Evolutionary conservation across 371 early-diverging fungal genomes (phyloP), one percentile per base, ranked within the genome.

Genomic region (Mucor velutinosus): DNA sequence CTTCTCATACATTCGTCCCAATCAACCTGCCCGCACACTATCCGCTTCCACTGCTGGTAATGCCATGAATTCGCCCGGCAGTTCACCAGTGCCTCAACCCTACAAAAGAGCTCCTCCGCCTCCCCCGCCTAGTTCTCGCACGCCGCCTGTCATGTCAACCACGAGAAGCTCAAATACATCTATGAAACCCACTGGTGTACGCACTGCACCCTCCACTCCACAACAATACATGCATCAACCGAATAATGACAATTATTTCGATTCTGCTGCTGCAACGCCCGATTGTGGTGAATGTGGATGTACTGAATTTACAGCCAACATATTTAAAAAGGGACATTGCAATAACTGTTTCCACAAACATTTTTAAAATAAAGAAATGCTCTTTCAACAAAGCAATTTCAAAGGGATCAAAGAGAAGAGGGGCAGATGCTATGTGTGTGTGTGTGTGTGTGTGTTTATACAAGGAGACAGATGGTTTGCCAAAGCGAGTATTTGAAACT

Each of bases 291-390:
- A 79, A 29, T 92, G 92, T 66, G 90, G 88, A 4, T 92, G 93
- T 72, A 61, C 79, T 32, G 91, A 90, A 45, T 93, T 81, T 75
- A 65, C 76, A 32, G 78, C 88, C 17, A 89, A 92, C 72, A 76
- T 87, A 35, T 90, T 93, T 74, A 88, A 89, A 72, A 83, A 79
- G 62, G 85, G 83, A 8, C 78, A 78, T 19, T 88, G 92, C 72
- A 89, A 82, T 58, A 90, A 87, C 59, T 92, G 92, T 72, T 90
- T 85, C 75, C 92, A 92, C 69, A 82, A 78, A 51, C 88, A 87
- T 70, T 86, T 30, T 55, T 55, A 55, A 55, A 55, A 29, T 30
- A 53, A 53, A 17, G n/a, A 53, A 53, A 14, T 12, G 7, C 7
- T 19, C 11, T 47, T 47, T 19, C 19, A 19, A 47, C 3, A 7